Base-by-base conservation (phyloP, 208 protist species). In the Trypanosoma mega region DNA sequence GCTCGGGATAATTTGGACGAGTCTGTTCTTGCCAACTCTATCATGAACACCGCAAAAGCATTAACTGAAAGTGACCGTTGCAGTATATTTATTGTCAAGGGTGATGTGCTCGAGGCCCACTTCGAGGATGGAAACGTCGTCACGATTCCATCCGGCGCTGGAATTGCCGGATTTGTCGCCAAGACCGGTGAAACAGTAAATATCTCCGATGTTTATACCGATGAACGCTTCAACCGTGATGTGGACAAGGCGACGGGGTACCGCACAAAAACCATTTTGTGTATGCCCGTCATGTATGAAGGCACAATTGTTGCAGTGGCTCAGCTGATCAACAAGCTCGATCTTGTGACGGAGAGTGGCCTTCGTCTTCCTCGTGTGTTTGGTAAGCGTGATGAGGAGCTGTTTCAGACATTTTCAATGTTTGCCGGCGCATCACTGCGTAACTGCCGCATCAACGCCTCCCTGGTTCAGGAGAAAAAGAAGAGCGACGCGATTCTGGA, bases 1-100 rank as follows among this genome's bases (percentile, higher is more conserved):
- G 80, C 85, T 34, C 85, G 80, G 48, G 85, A 92, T 59, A 85
- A 80, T 50, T 76, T 92, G 53, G 80, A 92, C 54, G 85, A 92
- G 63, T 41, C 74, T 36, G 78, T 85, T 55, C 68, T 89, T 27
- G 74, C 80, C 39, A 76, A 82, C 53, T 88, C 81, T 16, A 88
- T 88, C 68, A 88, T 88, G 74, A 88, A 85, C 68, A 88, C 81
- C 46, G 80, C 76, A 26, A 87, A 84, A 72, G 63, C 30, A 36
- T 68, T 87, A 56, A 87, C 80, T 23, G 80, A 87, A 60, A 87
- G 80, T 58, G 76, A 82, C 43, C 73, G 80, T 43, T 87, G 80
- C 68, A 87, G 80, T 51, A 79, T 87, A 29, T 87, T 87, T 62
- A 62, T 87, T 58, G 77, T 87, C 18, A 79, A 78, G 45, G 51